Base-by-base conservation (phyloP, 1,284 basidiomycete species). In the Cutaneotrichosporon arboriforme region DNA sequence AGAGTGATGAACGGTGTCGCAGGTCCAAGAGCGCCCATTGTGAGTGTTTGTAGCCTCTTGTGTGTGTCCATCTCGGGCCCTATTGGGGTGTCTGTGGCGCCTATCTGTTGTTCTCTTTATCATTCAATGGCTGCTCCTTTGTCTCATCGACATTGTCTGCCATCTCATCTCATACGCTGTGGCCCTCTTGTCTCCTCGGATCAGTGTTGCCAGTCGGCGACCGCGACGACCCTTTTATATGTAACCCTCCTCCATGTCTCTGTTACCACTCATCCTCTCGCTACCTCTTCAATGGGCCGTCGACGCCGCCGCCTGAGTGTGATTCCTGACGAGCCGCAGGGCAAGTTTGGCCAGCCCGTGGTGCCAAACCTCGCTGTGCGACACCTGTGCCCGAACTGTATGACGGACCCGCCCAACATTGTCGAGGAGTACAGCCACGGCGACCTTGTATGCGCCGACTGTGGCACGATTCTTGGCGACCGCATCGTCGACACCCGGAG, bases 381-480 rank as follows among this genome's bases (percentile, higher is more conserved):
- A 42, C 84, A 94, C 63, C 87, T 92, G 62, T 97, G 94, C 70
- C 92, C 90, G 21, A 91, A 97, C 68, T 97, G 94, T 78, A 82
- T 85, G 75, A 86, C 88, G 68, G 89, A 90, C 56, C 89, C 90
- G 65, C 90, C 91, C 14, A 87, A 94, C 62, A 90, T 98, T 66
- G 82, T 93, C 65, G 96, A 99, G 78, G 92, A 97, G 77, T 97
- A 96, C 77, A 88, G 90, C 67, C 89, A 88, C 62, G 96, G 96
- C 66, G 96, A 99, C 77, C 83, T 98, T 63, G 94, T 97, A 59
- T 99, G 96, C 78, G 91, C 89, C 61, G 85, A 85, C 61, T 99
- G 96, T 80, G 96, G 96, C 60, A 81, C 96, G 62, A 90, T 97
- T 58, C 79, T 97, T 59, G 92, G 93, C 67, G 93, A 98, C 74